Evolutionary conservation across 129 eudicot genomes (phyloP), one percentile per base, ranked within the genome.

Genomic region (Saussurea involucrata): DNA sequence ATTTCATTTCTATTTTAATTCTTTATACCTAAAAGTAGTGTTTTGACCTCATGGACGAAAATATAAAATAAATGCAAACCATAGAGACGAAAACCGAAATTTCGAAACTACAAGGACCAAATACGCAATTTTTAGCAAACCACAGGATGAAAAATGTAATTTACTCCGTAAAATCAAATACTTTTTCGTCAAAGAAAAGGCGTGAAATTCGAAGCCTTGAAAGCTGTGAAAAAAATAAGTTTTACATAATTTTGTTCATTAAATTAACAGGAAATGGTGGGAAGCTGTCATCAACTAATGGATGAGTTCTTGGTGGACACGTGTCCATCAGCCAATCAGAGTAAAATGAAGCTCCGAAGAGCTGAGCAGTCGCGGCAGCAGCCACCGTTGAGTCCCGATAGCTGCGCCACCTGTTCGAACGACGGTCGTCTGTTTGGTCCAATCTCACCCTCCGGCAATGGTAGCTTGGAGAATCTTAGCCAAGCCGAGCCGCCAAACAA

Each of bases 271-370:
- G 83, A 76, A 67, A 57, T 42, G 80, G 82, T 81, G 76, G 63
- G 80, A 72, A 85, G 88, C 85, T 85, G 88, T 85, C 82, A 76
- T 66, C 85, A 72, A 85, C 83, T 85, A 58, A 85, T 85, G 76
- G 77, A 67, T 68, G 83, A 57, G 74, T 80, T 76, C 31, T 34
- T 80, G 83, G 27, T 80, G 17, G 83, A 85, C 80, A 65, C 85
- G 85, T 85, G 88, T 76, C 85, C 82, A 1, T 73, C 69, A 1
- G 75, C 61, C 8, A 58, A 58, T 25, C 74, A 7, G 5, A 83
- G 31, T 49, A 57, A 63, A 28, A 15, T 13, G 37, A 28, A 21
- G 36, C 12, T 18, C n/a, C 36, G 24, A 21, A 46, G 21, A 40
- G 79, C 76, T 13, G 55, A 44, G 18, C 49, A 40, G 15, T 40